A percentile compares a stretch with the other conserved stretches of the same genome.
Evolutionary conservation across 331 rosid species (phyloP).

Genomic region (Phaseolus coccineus): DNA sequence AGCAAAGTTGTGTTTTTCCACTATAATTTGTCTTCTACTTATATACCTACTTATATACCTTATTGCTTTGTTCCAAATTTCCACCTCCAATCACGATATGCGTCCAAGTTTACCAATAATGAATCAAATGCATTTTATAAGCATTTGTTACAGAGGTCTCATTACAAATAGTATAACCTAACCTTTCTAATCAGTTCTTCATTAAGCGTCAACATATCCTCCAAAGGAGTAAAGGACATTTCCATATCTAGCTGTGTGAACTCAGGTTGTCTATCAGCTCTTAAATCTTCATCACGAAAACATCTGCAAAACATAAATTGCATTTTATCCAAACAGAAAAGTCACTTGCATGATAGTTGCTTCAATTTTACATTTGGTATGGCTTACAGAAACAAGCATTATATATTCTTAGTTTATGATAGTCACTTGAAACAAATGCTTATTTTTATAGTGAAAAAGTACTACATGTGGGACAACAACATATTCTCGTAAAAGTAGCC

Average conservation of each 20-base stretch:
- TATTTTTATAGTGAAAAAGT: constrained; percentile 9
- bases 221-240: constrained; percentile 91
- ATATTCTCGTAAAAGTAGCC: constrained; percentile 22
- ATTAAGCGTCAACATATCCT: constrained; percentile 86
- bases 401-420: background rate
- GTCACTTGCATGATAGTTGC: constrained; percentile 23
- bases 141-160: background rate
- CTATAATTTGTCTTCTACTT: background rate
- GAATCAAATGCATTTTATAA: constrained; percentile 16
- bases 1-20: background rate
- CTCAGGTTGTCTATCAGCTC: constrained; percentile 98
- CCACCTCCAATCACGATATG: background rate
- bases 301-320: constrained; percentile 61
- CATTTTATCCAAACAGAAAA: background rate
- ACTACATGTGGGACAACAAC: background rate
- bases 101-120: constrained; percentile 19
- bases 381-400: background rate
- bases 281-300: constrained; percentile 94
- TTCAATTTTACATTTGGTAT: constrained; percentile 4
- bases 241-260: constrained; percentile 99
- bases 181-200: constrained; percentile 97
- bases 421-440: background rate
- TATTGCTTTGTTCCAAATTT: constrained; percentile 10
- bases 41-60: background rate
- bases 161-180: constrained; percentile 34